phyloP scores from a whole-genome alignment of 2,329 filamentous ascomycete genomes.

The Eutypella sp. region DNA sequence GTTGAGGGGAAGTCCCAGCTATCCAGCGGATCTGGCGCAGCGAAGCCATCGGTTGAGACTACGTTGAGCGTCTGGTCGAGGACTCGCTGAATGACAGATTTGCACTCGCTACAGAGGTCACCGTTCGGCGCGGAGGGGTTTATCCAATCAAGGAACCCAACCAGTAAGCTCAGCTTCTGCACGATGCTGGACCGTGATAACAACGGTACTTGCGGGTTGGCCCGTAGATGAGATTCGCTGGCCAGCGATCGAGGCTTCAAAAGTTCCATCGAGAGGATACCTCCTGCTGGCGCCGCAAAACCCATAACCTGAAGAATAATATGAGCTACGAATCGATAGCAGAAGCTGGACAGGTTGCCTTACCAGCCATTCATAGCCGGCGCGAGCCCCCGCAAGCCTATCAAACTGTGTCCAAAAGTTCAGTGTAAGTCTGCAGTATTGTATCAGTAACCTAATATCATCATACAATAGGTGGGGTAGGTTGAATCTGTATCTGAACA shows the following conservation, averaged over 20 bases:
- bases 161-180: slow-evolving; percentile 46
- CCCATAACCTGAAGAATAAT: slow-evolving; percentile 36
- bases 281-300: slow-evolving; percentile 43
- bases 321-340: neutral
- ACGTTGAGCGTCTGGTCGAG: slow-evolving; percentile 44
- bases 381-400: slow-evolving; percentile 33
- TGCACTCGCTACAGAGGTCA: slow-evolving; percentile 41
- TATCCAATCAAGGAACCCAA: slow-evolving; percentile 49
- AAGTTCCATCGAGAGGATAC: slow-evolving; percentile 46
- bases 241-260: too few species aligned
- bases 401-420: slow-evolving; percentile 47
- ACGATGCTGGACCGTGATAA: slow-evolving; percentile 44
- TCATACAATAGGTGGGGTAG: too few species aligned
- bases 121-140: slow-evolving; percentile 43
- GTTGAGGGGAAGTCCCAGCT: slow-evolving; percentile 32
- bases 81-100: slow-evolving; percentile 44
- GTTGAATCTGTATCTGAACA: too few species aligned
- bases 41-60: slow-evolving; percentile 18
- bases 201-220: too few species aligned
- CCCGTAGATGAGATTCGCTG: too few species aligned
- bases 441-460: too few species aligned
- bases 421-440: slow-evolving; percentile 29
- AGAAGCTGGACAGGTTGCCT: slow-evolving; percentile 8
- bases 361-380: slow-evolving; percentile 47
- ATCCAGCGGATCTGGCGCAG: slow-evolving; percentile 17